phyloP scores from a whole-genome alignment of 257 asterid genomes.

The Solanum lignicaule region DNA sequence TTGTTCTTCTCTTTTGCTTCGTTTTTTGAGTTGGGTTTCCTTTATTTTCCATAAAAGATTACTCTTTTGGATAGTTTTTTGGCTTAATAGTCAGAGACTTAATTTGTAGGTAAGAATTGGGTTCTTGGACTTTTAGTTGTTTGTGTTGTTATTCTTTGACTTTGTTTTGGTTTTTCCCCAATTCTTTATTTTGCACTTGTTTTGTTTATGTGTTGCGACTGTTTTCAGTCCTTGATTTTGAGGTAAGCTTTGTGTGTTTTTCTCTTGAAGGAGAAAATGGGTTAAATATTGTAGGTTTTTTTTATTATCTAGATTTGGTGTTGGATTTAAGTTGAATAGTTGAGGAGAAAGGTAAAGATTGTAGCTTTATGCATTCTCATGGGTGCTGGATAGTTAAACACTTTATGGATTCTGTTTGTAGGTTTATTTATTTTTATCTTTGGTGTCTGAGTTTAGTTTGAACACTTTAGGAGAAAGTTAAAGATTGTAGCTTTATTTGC shows the following conservation, averaged over 20 bases:
- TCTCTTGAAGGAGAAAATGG: constrained; percentile 11
- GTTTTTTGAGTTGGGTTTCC: constrained; percentile 20
- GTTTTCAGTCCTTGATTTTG: background rate
- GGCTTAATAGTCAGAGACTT: background rate
- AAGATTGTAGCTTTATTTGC: background rate
- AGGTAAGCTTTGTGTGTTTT: background rate
- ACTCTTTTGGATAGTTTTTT: background rate
- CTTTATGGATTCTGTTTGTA: background rate
- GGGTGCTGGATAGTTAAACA: background rate
- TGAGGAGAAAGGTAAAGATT: background rate
- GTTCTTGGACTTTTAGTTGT: background rate
- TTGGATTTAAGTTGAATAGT: background rate
- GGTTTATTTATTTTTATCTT: constrained; percentile 28
- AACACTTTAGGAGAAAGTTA: background rate
- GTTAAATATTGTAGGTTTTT: background rate
- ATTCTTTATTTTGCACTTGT: background rate
- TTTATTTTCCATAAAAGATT: constrained; percentile 8
- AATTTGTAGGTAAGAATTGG: background rate
- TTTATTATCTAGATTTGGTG: constrained; percentile 19
- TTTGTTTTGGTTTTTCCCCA: background rate
- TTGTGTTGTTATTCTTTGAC: constrained; percentile 11
- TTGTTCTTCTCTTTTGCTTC: constrained; percentile 16
- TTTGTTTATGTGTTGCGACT: background rate
- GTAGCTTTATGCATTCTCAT: background rate
- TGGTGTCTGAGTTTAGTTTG: constrained; percentile 10